phyloP scores from a whole-genome alignment of 495 filamentous ascomycete genomes.

The Hyaloscypha variabilis region DNA sequence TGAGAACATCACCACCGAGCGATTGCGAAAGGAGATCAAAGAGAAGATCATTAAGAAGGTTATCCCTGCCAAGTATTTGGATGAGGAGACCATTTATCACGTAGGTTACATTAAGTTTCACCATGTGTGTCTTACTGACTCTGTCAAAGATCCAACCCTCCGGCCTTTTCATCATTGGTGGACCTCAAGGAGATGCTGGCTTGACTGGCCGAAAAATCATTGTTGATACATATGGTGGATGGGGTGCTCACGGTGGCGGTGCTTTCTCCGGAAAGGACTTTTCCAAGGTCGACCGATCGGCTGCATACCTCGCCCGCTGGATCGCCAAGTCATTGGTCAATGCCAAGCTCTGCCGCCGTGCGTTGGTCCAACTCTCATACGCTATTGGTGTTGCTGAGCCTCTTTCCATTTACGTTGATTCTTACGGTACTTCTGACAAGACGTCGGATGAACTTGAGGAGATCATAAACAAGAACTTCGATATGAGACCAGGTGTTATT shows the following conservation, averaged over 20 bases:
- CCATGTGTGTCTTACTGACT: constrained; percentile 14
- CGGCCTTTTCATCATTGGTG: constrained; percentile 97
- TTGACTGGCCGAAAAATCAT: constrained; percentile 99
- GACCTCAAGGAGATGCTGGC: constrained; percentile 98
- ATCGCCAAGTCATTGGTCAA: constrained; percentile 96
- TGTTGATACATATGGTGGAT: constrained; percentile 99
- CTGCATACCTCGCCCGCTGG: constrained; percentile 96
- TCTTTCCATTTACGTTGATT: constrained; percentile 85
- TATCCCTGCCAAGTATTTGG: constrained; percentile 89
- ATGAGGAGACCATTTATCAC: constrained; percentile 93
- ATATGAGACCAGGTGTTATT: constrained; percentile 96
- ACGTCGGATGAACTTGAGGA: constrained; percentile 80
- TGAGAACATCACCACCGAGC: constrained; percentile 85
- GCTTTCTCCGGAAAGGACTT: constrained; percentile 99
- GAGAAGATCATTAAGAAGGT: constrained; percentile 96
- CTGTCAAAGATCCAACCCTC: constrained; percentile 83
- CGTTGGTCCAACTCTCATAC: constrained; percentile 96
- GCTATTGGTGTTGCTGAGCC: constrained; percentile 98
- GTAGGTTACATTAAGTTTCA: constrained; percentile 46
- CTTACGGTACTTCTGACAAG: constrained; percentile 78
- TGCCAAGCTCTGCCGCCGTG: constrained; percentile 86
- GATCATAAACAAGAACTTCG: constrained; percentile 95
- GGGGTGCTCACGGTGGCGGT: constrained; percentile 99
- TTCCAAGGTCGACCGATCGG: constrained; percentile 99
- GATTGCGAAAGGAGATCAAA: constrained; percentile 90